Base-by-base conservation (phyloP, 495 filamentous ascomycete species). In the Collariella sp. region DNA sequence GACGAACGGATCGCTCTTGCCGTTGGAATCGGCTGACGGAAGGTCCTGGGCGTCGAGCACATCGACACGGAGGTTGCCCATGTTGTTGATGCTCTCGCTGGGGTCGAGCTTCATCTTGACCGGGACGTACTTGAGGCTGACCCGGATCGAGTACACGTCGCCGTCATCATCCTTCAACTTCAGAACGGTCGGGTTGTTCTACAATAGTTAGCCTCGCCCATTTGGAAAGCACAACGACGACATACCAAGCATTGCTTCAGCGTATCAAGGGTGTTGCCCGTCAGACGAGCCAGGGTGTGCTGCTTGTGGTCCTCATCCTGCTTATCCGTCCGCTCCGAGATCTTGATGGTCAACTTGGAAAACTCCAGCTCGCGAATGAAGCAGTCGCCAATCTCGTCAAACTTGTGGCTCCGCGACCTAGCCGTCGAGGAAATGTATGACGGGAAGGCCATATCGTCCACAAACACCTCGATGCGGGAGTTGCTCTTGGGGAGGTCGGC, bases 1-100 rank as follows among this genome's bases (percentile, higher is more conserved):
- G 78, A 88, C 94, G 74, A 88, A 99, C 4, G 93, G 93, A 62
- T 99, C 93, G 63, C 88, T 95, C 76, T 83, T 95, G 38, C 93
- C 93, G 66, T 97, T 99, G 26, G 91, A 84, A 64, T 99, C 93
- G 44, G 89, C 90, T 11, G 91, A 79, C 9, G 93, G 93, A 19
- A 99, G 81, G 57, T 96, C 84, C 23, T 82, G 77, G 19, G 86
- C 93, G 65, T 95, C 88, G 45, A 96, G 71, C n/a, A 97, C 76
- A 57, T 96, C 89, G 43, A 97, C 86, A 10, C 88, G 85, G 29
- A 99, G 81, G 47, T 80, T 88, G 51, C 93, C 93, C 84, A 93
- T 91, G 71, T 99, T 99, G 79, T 95, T 97, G 76, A 97, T 95
- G 67, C 88, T 94, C 71, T 99, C 93, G 59, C 79, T 86, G 2